A percentile compares a stretch with the other conserved stretches of the same genome.
These are phyloP conservation scores for Phylloporus arenicola DNA, from an alignment of 768 basidiomycete genomes.

Conservation along the genomic window DNA sequence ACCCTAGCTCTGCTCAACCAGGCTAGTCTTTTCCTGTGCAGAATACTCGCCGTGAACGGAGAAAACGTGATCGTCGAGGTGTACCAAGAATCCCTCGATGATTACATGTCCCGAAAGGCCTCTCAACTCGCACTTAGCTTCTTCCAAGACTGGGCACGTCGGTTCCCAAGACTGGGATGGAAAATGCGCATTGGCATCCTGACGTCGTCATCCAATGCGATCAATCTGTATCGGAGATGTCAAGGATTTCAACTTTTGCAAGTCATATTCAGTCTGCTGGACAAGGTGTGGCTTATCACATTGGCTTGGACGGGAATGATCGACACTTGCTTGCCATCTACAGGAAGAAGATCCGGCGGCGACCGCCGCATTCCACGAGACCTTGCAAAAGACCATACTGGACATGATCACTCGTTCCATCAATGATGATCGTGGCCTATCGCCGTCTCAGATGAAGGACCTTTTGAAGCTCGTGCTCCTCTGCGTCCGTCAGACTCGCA, in stretches of 20 bases:
- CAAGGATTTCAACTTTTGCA: slow-evolving; percentile 74
- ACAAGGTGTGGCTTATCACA: slow-evolving; percentile 16
- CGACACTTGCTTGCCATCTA: slow-evolving; percentile 7
- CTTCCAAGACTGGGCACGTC: slow-evolving; percentile 72
- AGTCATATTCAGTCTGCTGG: slow-evolving; percentile 46
- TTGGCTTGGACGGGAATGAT: neutral
- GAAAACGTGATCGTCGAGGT: slow-evolving; percentile 43
- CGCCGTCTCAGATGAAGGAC: slow-evolving; percentile 70
- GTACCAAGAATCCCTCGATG: slow-evolving; percentile 63
- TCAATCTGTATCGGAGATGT: slow-evolving; percentile 71
- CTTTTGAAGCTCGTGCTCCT: slow-evolving; percentile 64
- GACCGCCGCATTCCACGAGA: slow-evolving; percentile 39
- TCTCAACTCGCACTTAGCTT: slow-evolving; percentile 68
- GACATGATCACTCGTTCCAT: slow-evolving; percentile 45
- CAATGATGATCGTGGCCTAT: slow-evolving; percentile 41
- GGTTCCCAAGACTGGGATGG: slow-evolving; percentile 65
- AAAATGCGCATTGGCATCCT: slow-evolving; percentile 55
- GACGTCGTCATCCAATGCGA: slow-evolving; percentile 47
- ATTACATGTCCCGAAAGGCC: slow-evolving; percentile 78
- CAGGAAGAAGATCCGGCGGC: slow-evolving; percentile 40
- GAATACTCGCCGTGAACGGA: slow-evolving; percentile 37
- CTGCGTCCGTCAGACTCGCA: slow-evolving; percentile 55
- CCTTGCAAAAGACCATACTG: slow-evolving; percentile 46
- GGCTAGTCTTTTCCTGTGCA: slow-evolving; percentile 66
- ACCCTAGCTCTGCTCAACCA: slow-evolving; percentile 59